Percentiles rank a stretch among this genome's conserved stretches.
Conservation (phyloP, 108 stramenopile species). For the Pseudonitzschia multistriata region DNA sequence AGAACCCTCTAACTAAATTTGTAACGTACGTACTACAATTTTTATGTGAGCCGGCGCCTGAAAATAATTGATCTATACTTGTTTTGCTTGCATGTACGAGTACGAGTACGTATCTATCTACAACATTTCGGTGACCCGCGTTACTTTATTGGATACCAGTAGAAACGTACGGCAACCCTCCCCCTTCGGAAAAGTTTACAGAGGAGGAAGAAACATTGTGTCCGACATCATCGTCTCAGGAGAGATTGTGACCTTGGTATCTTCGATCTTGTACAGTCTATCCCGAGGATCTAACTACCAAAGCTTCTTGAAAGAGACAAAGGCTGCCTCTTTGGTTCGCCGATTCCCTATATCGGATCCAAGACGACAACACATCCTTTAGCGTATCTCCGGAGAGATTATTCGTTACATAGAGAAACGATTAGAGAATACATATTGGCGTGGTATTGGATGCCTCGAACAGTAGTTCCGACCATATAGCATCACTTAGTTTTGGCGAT, state of each 20-base stretch:
- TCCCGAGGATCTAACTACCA: not conserved
- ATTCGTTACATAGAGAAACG: not conserved
- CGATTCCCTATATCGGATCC: not conserved
- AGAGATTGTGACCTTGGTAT: not conserved
- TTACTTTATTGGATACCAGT: not conserved
- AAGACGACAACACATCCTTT: not conserved
- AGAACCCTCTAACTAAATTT: not conserved
- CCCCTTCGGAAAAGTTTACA: too few species aligned
- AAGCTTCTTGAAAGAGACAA: not conserved
- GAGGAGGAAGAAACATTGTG: not conserved
- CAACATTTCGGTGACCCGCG: not conserved
- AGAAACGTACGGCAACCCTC: too few species aligned
- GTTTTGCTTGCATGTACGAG: not conserved
- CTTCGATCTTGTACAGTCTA: not conserved
- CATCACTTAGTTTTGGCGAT: not conserved
- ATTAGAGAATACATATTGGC: not conserved
- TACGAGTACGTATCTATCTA: too few species aligned
- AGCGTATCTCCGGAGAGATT: not conserved
- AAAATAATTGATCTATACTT: not conserved
- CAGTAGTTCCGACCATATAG: not conserved
- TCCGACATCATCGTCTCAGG: not conserved
- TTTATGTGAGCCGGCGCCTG: not conserved
- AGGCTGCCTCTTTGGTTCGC: not conserved
- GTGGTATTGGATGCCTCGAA: not conserved
- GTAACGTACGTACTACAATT: conserved; percentile 9